Percentiles rank a stretch among this genome's conserved stretches.
Conservation (phyloP, 2,329 filamentous ascomycete species). For the Xylariaceae sp. region DNA sequence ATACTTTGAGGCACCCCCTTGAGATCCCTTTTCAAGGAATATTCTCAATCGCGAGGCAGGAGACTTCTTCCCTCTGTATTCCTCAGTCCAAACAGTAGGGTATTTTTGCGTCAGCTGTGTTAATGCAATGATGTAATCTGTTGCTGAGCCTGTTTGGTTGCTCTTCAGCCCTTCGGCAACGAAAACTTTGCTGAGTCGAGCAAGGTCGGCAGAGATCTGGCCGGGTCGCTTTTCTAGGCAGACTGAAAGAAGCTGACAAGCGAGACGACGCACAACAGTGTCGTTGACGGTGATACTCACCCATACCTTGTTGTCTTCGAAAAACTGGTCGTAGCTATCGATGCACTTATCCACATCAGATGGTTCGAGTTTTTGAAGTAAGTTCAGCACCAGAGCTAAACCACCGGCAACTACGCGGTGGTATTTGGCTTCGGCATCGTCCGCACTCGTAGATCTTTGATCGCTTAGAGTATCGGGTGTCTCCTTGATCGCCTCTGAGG, state of each 20-base stretch:
- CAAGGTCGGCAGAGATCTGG: constrained; percentile 44
- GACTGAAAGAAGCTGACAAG: constrained; percentile 46
- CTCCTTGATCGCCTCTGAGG: constrained; percentile 74
- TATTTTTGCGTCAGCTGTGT: constrained; percentile 59
- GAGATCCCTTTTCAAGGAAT: constrained; percentile 80
- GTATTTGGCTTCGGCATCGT: constrained; percentile 85
- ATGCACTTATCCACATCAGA: constrained; percentile 57
- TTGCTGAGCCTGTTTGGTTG: constrained; percentile 69
- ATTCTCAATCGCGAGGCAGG: constrained; percentile 56
- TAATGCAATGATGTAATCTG: constrained; percentile 65
- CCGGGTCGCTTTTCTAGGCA: constrained; percentile 44
- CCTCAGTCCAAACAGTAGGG: constrained; percentile 69
- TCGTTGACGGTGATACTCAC: constrained; percentile 62
- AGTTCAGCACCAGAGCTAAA: constrained; percentile 49
- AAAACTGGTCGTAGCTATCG: constrained; percentile 59
- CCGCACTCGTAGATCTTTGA: constrained; percentile 74
- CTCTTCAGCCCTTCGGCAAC: constrained; percentile 70
- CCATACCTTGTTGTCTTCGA: constrained; percentile 66
- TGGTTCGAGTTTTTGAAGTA: constrained; percentile 44
- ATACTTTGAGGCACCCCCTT: constrained; percentile 66
- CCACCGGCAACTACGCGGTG: constrained; percentile 63
- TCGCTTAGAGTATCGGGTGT: constrained; percentile 81
- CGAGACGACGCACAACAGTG: constrained; percentile 43
- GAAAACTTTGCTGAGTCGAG: constrained; percentile 53
- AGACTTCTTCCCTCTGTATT: constrained; percentile 49